Conservation (phyloP, 2,329 filamentous ascomycete genomes). For the Sarocladium strictum region DNA sequence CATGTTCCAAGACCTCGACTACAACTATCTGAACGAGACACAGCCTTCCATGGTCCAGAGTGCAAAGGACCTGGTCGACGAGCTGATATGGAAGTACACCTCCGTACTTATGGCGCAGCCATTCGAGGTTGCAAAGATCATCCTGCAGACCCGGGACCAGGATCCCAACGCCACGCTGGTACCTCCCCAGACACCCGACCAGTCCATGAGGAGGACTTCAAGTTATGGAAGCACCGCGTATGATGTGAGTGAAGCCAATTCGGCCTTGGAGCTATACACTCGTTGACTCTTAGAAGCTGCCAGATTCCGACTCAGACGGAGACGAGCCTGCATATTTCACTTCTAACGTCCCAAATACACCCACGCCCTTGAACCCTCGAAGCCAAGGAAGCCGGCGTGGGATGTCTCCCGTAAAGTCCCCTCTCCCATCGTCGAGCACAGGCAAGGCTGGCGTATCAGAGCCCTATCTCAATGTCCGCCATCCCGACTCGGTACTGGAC, state of each 20-base stretch:
- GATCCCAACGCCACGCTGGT: constrained; percentile 36
- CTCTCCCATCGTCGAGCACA: not conserved
- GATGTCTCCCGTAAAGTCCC: constrained; percentile 1
- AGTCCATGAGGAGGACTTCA: constrained; percentile 22
- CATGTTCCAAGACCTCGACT: constrained; percentile 85
- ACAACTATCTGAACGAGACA: constrained; percentile 74
- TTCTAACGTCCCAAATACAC: constrained; percentile 52
- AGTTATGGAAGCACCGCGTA: constrained; percentile 28
- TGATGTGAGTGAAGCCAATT: constrained; percentile 22
- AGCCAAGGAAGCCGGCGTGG: constrained; percentile 23
- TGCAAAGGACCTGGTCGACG: constrained; percentile 71
- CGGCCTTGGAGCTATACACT: not conserved
- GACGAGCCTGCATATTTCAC: constrained; percentile 86
- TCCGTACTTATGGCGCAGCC: constrained; percentile 87
- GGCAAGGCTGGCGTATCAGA: constrained; percentile 28
- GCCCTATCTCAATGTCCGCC: constrained; percentile 65
- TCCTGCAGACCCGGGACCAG: constrained; percentile 70
- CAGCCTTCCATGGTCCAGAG: constrained; percentile 71
- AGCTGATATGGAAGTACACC: constrained; percentile 86
- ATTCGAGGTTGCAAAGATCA: constrained; percentile 93
- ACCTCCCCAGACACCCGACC: constrained; percentile 18
- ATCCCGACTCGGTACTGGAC: constrained; percentile 76
- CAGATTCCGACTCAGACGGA: constrained; percentile 61
- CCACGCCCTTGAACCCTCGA: constrained; percentile 35
- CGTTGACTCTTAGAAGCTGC: constrained; percentile 18